phyloP scores from a whole-genome alignment of 2,329 filamentous ascomycete species.

The Keithomyces neogunnii region DNA sequence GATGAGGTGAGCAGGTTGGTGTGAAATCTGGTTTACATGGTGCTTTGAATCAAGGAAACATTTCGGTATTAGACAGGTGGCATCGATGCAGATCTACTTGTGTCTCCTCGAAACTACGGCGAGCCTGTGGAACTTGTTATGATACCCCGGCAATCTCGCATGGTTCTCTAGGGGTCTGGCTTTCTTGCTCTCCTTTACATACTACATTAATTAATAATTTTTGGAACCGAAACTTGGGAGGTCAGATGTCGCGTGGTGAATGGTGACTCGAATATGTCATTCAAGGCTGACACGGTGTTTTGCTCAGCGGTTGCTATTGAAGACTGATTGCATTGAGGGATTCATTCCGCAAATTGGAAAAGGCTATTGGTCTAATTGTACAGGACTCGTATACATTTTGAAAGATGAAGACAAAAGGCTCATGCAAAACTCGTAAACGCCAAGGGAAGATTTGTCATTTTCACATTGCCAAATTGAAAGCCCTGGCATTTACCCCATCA shows the following conservation, averaged over 20 bases:
- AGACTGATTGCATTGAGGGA: too few species aligned
- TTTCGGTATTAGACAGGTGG: constrained; percentile 1
- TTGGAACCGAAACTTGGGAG: constrained; percentile 1
- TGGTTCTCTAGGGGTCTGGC: constrained; percentile 14
- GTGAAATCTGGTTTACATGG: constrained; percentile 10
- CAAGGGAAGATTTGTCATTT: background rate
- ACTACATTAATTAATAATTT: constrained; percentile 20
- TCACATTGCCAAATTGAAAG: background rate
- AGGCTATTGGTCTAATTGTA: background rate
- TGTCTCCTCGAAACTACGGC: background rate
- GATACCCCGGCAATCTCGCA: constrained; percentile 16
- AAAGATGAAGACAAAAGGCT: too few species aligned
- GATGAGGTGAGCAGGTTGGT: constrained; percentile 18
- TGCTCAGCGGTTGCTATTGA: too few species aligned
- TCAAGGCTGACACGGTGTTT: too few species aligned
- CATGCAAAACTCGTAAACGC: background rate
- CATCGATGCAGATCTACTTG: background rate
- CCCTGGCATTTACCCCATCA: constrained; percentile 33
- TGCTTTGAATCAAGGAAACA: constrained; percentile 2
- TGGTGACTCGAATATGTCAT: background rate
- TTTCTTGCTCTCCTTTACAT: constrained; percentile 22
- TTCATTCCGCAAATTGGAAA: too few species aligned
- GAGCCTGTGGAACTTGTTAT: constrained; percentile 9
- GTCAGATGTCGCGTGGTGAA: background rate
- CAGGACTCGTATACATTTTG: background rate